Evolutionary conservation across 306 rosid genomes (phyloP).

Genomic region (Prunus salicina): DNA sequence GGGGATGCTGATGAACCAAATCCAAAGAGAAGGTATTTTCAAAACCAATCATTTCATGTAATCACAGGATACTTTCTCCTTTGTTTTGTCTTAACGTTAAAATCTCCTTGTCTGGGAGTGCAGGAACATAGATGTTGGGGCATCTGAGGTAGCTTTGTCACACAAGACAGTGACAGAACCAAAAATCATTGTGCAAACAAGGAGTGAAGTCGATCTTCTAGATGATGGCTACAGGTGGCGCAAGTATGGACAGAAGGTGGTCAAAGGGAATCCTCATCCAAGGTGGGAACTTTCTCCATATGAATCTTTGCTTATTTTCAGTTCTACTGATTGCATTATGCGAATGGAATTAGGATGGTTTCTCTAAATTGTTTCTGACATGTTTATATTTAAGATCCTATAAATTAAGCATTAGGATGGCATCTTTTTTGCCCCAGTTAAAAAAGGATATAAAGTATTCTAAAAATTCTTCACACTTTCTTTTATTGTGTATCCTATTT

Average conservation of each 20-base stretch:
- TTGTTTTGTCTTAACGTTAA: conserved; percentile 13
- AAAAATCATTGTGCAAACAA: conserved; percentile 91
- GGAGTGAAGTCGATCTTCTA: conserved; percentile 93
- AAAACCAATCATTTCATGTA: conserved; percentile 5
- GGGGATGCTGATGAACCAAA: conserved; percentile 62
- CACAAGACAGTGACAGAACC: conserved; percentile 89
- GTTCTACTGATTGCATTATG: conserved; percentile 2
- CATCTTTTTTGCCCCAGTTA: conserved; percentile 7
- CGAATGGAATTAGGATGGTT: background rate
- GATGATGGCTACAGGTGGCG: conserved; percentile 99
- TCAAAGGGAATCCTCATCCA: conserved; percentile 97
- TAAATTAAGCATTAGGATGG: background rate
- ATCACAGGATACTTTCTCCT: background rate
- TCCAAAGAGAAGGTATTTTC: conserved; percentile 77
- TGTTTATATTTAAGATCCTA: background rate
- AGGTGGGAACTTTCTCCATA: conserved; percentile 50
- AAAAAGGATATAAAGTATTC: background rate
- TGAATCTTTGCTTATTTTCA: conserved; percentile 13
- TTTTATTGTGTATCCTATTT: conserved; percentile 1
- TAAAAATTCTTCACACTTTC: background rate
- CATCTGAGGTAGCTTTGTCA: conserved; percentile 55
- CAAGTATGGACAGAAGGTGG: conserved; percentile 97
- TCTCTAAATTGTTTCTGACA: background rate
- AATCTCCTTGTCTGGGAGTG: conserved; percentile 21
- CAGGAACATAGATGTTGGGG: conserved; percentile 67